Percentiles rank a stretch among this genome's conserved stretches.
Evolutionary conservation across 108 stramenopile genomes (phyloP).

Genomic region (Cyclotella baltica): DNA sequence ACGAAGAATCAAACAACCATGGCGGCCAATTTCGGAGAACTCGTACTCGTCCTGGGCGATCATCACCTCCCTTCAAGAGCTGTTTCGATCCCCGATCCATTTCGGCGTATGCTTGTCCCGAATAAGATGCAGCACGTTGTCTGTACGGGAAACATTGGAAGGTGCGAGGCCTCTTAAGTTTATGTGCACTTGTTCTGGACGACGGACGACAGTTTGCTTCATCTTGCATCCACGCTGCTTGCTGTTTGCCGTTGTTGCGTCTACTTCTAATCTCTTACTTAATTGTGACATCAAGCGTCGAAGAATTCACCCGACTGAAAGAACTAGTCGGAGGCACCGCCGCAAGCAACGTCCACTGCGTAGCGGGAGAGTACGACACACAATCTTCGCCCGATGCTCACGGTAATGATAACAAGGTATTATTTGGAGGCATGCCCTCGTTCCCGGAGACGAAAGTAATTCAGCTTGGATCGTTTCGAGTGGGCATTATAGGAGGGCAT

Average conservation of each 20-base stretch:
- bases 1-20: conserved; percentile 29
- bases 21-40: conserved; percentile 88
- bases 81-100: conserved; percentile 91
- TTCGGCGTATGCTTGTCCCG: conserved; percentile 97
- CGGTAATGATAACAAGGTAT: neutral
- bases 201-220: no score
- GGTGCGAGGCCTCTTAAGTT: conserved; percentile 48
- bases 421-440: conserved; percentile 11
- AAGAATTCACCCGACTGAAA: conserved; percentile 90
- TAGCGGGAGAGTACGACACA: conserved; percentile 90
- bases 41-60: conserved; percentile 94
- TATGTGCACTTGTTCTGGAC: neutral
- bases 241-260: no score
- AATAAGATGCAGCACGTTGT: conserved; percentile 98
- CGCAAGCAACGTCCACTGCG: conserved; percentile 96
- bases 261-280: neutral
- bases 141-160: conserved; percentile 95
- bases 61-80: conserved; percentile 94
- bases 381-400: conserved; percentile 27
- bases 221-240: no score
- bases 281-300: neutral
- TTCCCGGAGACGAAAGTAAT: conserved; percentile 93
- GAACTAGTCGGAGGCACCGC: conserved; percentile 55
- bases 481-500: conserved; percentile 96
- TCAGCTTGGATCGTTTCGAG: conserved; percentile 91